Evolutionary conservation across 2,329 filamentous ascomycete genomes (phyloP), one percentile per base, ranked within the genome.

Genomic region (Lasiodiplodia sp.): DNA sequence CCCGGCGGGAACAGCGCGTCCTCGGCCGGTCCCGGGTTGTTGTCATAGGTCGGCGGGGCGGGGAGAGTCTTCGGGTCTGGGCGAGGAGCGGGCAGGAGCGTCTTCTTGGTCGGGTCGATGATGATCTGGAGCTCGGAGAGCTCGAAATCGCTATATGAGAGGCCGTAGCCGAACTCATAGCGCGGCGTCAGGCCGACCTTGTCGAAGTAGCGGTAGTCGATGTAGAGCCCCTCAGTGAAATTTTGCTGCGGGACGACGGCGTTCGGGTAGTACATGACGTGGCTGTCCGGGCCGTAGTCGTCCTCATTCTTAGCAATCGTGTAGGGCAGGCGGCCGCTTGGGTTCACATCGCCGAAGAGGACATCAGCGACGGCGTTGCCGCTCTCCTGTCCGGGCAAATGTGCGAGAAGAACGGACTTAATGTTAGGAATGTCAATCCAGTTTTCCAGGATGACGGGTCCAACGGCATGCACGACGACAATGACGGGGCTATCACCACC

Each of bases 401-500:
- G 80, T 2, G 81, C 81, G 14, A 79, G 77, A 2, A 83, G 72
- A 65, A 83, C 82, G 3, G 76, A 74, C 12, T 76, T 71, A 16
- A 79, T 71, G 34, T 77, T 75, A n/a, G 68, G 68, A 0, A 92
- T 81, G 65, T 95, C 88, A 71, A 95, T 89, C 90, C 93, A 97
- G 21, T 87, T 83, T 73, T 97, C 93, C 68, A 97, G 78, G 2
- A 95, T 81, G 2, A 96, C 88, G 0, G 94, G 92, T 0, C 95
- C 95, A 25, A 97, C 92, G 0, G 92, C 88, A 76, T 97, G 94
- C 2, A 96, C 85, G 4, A 97, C 89, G 2, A 97, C 94, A n/a
- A 97, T 83, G 0, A 94, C 91, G 44, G 86, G 85, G 11, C 89
- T 89, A 18, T 84, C 80, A 37, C 88, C 90, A 47, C 78, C 74